Base-by-base conservation (phyloP, 805 yeast genomes). In the Ogataea methanolica region DNA sequence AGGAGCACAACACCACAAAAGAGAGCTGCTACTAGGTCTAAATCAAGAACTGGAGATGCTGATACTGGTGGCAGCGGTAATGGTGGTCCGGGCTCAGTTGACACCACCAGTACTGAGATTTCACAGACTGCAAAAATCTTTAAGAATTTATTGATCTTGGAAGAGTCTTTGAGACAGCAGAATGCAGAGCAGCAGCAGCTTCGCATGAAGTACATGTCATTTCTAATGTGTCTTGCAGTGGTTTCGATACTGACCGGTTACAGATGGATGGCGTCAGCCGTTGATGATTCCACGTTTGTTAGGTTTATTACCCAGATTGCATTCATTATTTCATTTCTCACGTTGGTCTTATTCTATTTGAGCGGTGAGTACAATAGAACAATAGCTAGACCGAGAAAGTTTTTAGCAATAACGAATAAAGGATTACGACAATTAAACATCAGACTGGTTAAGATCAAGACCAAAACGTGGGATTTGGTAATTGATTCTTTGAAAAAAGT, bases 341-440 rank as follows among this genome's bases (percentile, higher is more conserved):
- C 96, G 0, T 67, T 90, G 47, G 74, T 81, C 23, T 70, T 92
- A 39, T 92, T 88, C 66, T 90, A 86, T 59, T 66, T 92, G 34
- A 84, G 96, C 22, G 99, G 99, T 1, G 94, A 90, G 67, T 94
- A 92, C 65, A 79, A 79, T 48, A 79, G 94, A 51, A 88, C 96
- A 0, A 87, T 92, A 46, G 84, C 87, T 15, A 71, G 82, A 38
- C 96, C 97, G 2, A 76, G 96, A 51, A 76, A 80, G 60, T 92
- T 90, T 61, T 69, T 94, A 46, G 71, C 82, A 1, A 79, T 85
- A n/a, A 82, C 97, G 7, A 94, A 94, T 65, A 89, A 88, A 62
- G 97, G 97, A 0, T 69, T 92, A 23, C 70, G 97, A 43, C 92
- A 88, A 57, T 72, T 91, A 55, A 91, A 94, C 61, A 73, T 89